phyloP scores from a whole-genome alignment of 163 green algal genomes.

The Trebouxia gelatinosa region DNA sequence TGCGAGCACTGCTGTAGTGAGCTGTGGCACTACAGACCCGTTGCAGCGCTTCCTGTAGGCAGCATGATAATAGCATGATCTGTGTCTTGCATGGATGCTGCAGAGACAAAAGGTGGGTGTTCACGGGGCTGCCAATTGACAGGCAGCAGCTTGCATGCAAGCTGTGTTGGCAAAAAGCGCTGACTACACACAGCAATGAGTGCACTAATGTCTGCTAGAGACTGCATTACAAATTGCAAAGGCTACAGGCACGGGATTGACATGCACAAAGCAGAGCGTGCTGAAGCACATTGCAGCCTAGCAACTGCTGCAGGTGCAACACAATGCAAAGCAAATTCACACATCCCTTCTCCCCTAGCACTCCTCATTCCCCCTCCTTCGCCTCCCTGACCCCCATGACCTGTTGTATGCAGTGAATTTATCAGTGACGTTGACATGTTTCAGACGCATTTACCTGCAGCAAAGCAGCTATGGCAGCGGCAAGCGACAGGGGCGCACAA shows the following conservation, averaged over 20 bases:
- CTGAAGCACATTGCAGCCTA: too few species aligned
- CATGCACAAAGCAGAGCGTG: too few species aligned
- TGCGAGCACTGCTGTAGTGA: slow-evolving; percentile 16
- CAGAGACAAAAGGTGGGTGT: not conserved
- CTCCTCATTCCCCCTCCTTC: not conserved
- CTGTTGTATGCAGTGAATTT: too few species aligned
- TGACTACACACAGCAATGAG: not conserved
- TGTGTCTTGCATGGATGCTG: not conserved
- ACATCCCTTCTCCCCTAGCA: not conserved
- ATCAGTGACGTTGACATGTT: not conserved
- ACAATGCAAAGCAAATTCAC: too few species aligned
- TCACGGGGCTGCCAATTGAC: not conserved
- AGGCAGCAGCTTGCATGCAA: not conserved
- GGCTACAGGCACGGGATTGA: not conserved
- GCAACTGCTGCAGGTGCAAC: too few species aligned
- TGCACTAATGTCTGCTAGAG: not conserved
- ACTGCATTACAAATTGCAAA: not conserved
- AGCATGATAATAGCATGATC: not conserved
- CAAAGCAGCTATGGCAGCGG: slow-evolving; percentile 35
- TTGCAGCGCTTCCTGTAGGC: slow-evolving; percentile 14
- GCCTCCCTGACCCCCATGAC: too few species aligned
- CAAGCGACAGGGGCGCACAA: slow-evolving; percentile 73
- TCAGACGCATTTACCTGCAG: slow-evolving; percentile 38
- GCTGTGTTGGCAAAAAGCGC: not conserved
- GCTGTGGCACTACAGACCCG: slow-evolving; percentile 1